These are phyloP conservation scores for Euphorbia corollata DNA, from an alignment of 441 rosid genomes.

Conservation along the genomic window DNA sequence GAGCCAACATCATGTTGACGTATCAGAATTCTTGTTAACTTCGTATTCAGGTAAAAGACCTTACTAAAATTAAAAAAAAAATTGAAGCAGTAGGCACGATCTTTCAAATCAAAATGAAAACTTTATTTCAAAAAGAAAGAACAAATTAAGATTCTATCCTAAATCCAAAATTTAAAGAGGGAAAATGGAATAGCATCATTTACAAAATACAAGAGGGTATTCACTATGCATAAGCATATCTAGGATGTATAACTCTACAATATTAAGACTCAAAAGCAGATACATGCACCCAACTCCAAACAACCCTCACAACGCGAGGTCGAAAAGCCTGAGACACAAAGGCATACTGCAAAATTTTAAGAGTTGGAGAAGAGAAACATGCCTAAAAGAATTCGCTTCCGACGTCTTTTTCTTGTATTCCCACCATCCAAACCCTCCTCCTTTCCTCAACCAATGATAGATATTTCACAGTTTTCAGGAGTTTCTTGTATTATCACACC, in stretches of 20 bases:
- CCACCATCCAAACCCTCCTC: constrained; percentile 3
- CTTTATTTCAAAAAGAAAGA: background rate
- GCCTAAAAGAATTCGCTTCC: background rate
- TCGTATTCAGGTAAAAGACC: too few relatives aligned
- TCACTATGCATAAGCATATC: constrained; percentile 8
- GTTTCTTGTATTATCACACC: constrained; percentile 6
- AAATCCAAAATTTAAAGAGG: background rate
- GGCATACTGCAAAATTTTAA: background rate
- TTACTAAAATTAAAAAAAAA: too few relatives aligned
- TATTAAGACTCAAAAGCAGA: background rate
- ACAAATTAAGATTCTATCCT: too few relatives aligned
- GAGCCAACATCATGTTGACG: too few relatives aligned
- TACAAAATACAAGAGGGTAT: constrained; percentile 2
- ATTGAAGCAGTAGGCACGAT: background rate
- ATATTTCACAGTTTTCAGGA: background rate
- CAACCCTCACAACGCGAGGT: background rate
- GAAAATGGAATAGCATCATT: background rate
- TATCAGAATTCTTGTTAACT: too few relatives aligned
- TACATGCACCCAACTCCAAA: constrained; percentile 5
- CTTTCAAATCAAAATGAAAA: background rate
- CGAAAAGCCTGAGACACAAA: background rate
- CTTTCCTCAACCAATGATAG: background rate
- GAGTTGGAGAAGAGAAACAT: background rate
- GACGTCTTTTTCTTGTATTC: constrained; percentile 1
- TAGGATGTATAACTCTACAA: constrained; percentile 7